Base-by-base conservation (phyloP, 768 basidiomycete species). In the Lentinula guzmanii region DNA sequence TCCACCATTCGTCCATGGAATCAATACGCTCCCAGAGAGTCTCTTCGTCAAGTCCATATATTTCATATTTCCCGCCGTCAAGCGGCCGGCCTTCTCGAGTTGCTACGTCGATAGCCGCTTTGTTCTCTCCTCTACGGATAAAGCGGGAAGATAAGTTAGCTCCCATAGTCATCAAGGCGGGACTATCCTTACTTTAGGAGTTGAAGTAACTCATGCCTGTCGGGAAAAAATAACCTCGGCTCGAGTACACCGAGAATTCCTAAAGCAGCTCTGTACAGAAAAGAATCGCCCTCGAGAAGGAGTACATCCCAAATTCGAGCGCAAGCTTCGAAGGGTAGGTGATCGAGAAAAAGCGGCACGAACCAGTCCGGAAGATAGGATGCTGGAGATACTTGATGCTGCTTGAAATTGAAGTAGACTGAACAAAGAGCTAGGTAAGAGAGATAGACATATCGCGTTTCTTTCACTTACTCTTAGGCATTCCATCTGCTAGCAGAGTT, bases 321-420 rank as follows among this genome's bases (percentile, higher is more conserved):
- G 64, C 92, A 91, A 5, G 90, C 89, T 67, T 95, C 94, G 70
- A 96, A 90, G 0, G 93, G 92, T n/a, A 96, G 76, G 70, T 94
- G 92, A 64, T 91, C 82, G 41, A 93, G 73, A 70, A 93, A 96
- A 15, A 94, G 75, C 0, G 93, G 85, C 34, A 89, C 68, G 31
- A 96, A 67, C 94, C 94, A 96, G 61, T 87, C 86, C 0, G 81
- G 83, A 15, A 96, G 78, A 76, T 95, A 96, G n/a, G 86, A 81
- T 2, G 86, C 76, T 1, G 94, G 93, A 1, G 93, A 89, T 68
- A 96, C 84, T 64, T 94, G 91, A 70, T 95, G 91, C 67, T 94
- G 91, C 70, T 95, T 93, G 75, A 95, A 95, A 75, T 95, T 95
- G 76, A 93, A 91, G 71, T 93, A 95, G 64, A 96, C 93, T 94